These are phyloP conservation scores for Trichopus zeylanicus DNA, from an alignment of 116 monocot species.

Conservation along the genomic window DNA sequence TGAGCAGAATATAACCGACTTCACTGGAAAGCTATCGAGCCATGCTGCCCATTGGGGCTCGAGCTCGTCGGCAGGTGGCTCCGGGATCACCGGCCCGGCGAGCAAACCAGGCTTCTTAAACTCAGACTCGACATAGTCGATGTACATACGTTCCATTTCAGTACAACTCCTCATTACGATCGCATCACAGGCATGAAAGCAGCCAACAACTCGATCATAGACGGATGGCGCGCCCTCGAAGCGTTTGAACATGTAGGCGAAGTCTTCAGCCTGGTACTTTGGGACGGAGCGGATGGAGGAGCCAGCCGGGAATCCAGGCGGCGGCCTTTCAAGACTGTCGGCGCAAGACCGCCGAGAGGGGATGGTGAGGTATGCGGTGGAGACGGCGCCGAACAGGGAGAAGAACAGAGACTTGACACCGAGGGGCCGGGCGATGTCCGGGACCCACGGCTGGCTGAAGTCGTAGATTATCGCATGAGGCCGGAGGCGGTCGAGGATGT, in stretches of 20 bases:
- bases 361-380: constrained; percentile 32
- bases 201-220: constrained; percentile 25
- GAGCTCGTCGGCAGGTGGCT: constrained; percentile 17
- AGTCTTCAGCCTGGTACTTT: constrained; percentile 35
- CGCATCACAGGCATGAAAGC: constrained; percentile 15
- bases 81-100: constrained; percentile 47
- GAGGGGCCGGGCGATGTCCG: constrained; percentile 27
- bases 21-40: constrained; percentile 25
- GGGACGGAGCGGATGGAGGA: constrained; percentile 21
- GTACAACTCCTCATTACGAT: constrained; percentile 31
- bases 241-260: constrained; percentile 35
- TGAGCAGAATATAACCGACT: constrained; percentile 42
- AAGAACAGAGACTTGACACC: constrained; percentile 32
- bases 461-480: constrained; percentile 40
- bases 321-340: constrained; percentile 8
- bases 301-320: constrained; percentile 7
- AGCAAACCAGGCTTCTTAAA: constrained; percentile 35
- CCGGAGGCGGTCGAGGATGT: constrained; percentile 22
- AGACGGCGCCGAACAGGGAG: constrained; percentile 35
- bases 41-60: constrained; percentile 24
- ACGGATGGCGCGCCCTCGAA: constrained; percentile 22
- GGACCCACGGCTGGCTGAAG: constrained; percentile 43
- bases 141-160: constrained; percentile 44
- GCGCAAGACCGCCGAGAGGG: constrained; percentile 13
- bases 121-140: constrained; percentile 29